Conservation (phyloP, 2,329 filamentous ascomycete genomes). For the Scedosporium minutisporum region DNA sequence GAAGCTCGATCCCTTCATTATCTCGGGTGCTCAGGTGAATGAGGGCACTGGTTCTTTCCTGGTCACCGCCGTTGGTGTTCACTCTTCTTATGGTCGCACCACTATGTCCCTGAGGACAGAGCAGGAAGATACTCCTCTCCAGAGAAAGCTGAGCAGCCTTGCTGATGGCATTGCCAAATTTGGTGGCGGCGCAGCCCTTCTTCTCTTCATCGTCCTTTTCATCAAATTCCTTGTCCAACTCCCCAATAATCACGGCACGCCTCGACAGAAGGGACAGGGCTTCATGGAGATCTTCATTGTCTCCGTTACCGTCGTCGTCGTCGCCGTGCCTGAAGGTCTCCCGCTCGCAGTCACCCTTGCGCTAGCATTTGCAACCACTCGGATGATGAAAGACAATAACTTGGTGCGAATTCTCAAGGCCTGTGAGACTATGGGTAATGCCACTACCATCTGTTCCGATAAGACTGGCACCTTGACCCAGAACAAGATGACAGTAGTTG, state of each 20-base stretch:
- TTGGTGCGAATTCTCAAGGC: constrained; percentile 57
- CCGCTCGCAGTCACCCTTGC: constrained; percentile 59
- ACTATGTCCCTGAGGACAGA: constrained; percentile 45
- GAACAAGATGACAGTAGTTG: constrained; percentile 67
- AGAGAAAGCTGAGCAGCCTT: constrained; percentile 37
- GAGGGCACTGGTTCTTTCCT: constrained; percentile 45
- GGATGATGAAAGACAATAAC: constrained; percentile 63
- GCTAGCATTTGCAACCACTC: constrained; percentile 58
- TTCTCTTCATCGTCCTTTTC: constrained; percentile 68
- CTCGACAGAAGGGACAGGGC: constrained; percentile 45
- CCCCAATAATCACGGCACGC: constrained; percentile 33
- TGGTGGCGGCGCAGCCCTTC: constrained; percentile 56
- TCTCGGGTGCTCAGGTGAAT: constrained; percentile 44
- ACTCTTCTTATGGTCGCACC: constrained; percentile 45
- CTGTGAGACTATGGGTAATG: constrained; percentile 65
- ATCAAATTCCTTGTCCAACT: constrained; percentile 65
- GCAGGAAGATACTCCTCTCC: constrained; percentile 42
- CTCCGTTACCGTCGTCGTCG: constrained; percentile 56
- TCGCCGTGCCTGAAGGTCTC: constrained; percentile 57
- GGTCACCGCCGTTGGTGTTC: constrained; percentile 44
- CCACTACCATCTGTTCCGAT: constrained; percentile 68
- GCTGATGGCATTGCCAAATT: constrained; percentile 26
- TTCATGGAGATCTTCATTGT: constrained; percentile 58
- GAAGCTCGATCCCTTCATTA: constrained; percentile 53
- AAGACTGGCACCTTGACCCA: constrained; percentile 36